Evolutionary conservation across 1,139 yeast species (phyloP).

Genomic region (Pichia cactophila): DNA sequence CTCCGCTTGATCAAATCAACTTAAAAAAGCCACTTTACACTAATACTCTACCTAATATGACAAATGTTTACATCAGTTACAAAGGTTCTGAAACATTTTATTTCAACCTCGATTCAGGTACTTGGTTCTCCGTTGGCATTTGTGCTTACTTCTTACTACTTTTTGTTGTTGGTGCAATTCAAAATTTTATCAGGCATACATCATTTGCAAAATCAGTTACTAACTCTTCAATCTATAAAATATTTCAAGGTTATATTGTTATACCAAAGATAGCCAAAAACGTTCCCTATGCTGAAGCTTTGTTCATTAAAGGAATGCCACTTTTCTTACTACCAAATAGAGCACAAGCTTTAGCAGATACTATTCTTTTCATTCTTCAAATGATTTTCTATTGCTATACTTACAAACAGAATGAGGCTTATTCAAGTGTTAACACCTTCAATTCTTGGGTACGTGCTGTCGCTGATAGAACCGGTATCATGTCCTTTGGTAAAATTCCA

Average conservation of each 20-base stretch:
- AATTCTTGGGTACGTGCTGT: slow-evolving; percentile 43
- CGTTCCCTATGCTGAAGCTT: slow-evolving; percentile 15
- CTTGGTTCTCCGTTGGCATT: slow-evolving; percentile 33
- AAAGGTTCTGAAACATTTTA: slow-evolving; percentile 15
- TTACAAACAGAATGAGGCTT: slow-evolving; percentile 38
- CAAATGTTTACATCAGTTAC: slow-evolving; percentile 1
- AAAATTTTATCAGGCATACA: slow-evolving; percentile 21
- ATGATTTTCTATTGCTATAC: slow-evolving; percentile 34
- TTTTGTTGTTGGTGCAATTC: slow-evolving; percentile 22
- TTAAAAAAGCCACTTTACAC: slow-evolving; percentile 12
- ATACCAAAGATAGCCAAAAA: slow-evolving; percentile 19
- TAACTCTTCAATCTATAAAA: slow-evolving; percentile 11
- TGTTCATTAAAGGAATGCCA: slow-evolving; percentile 10
- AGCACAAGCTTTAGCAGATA: slow-evolving; percentile 33
- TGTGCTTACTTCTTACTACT: slow-evolving; percentile 32
- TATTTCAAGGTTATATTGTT: slow-evolving; percentile 18
- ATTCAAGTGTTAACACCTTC: slow-evolving; percentile 20
- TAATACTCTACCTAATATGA: slow-evolving; percentile 15
- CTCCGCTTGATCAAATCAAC: slow-evolving; percentile 10
- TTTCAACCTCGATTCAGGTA: slow-evolving; percentile 19
- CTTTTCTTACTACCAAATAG: slow-evolving; percentile 44
- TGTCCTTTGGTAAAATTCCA: slow-evolving; percentile 40
- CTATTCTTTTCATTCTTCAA: slow-evolving; percentile 15
- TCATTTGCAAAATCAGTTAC: slow-evolving; percentile 11
- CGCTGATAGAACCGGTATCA: slow-evolving; percentile 41